These are phyloP conservation scores for Naganishia sp. DNA, from an alignment of 1,284 basidiomycete species.

Conservation along the genomic window DNA sequence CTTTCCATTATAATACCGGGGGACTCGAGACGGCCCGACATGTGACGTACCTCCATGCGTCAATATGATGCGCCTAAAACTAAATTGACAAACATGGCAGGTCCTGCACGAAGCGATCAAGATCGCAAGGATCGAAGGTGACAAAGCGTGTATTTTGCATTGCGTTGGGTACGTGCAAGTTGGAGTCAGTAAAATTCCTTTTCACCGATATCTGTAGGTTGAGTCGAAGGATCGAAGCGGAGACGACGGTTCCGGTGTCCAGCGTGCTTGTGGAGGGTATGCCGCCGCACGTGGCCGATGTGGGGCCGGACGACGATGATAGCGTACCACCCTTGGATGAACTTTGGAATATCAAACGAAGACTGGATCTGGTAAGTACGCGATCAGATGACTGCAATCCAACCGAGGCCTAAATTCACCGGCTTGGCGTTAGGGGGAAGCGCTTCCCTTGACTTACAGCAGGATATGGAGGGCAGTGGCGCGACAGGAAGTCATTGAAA, in stretches of 20 bases:
- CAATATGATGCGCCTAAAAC: neutral
- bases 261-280: slow-evolving; percentile 26
- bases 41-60: slow-evolving; percentile 33
- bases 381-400: neutral
- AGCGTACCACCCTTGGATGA: slow-evolving; percentile 45
- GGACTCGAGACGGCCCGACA: slow-evolving; percentile 44
- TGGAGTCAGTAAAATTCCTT: slow-evolving; percentile 29
- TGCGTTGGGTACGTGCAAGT: slow-evolving; percentile 45
- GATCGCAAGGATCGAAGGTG: slow-evolving; percentile 47
- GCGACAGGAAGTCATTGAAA: slow-evolving; percentile 26
- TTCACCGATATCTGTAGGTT: slow-evolving; percentile 35
- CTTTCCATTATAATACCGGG: slow-evolving; percentile 49
- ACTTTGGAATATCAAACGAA: slow-evolving; percentile 48
- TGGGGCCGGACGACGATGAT: slow-evolving; percentile 30
- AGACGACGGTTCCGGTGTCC: slow-evolving; percentile 23
- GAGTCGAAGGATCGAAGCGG: slow-evolving; percentile 33
- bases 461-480: slow-evolving; percentile 44
- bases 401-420: neutral
- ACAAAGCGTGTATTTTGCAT: slow-evolving; percentile 46
- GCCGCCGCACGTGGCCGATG: slow-evolving; percentile 29
- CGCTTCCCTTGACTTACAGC: slow-evolving; percentile 45
- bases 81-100: slow-evolving; percentile 29
- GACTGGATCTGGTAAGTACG: slow-evolving; percentile 45
- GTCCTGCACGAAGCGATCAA: slow-evolving; percentile 50
- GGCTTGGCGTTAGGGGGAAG: slow-evolving; percentile 44